These are phyloP conservation scores for Ustilago trichophora DNA, from an alignment of 1,284 basidiomycete species.

Conservation along the genomic window DNA sequence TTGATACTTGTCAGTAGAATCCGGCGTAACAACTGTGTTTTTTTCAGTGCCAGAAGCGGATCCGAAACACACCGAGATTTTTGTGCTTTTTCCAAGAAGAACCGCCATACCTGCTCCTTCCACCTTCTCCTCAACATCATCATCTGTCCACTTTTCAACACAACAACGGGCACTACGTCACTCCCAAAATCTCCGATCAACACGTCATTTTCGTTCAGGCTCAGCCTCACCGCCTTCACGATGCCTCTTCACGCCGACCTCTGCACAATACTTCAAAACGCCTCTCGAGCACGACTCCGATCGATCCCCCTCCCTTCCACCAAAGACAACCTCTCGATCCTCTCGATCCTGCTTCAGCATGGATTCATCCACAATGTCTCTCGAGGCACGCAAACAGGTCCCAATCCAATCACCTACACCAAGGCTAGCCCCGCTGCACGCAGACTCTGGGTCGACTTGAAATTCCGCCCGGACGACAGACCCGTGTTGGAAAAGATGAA, in stretches of 20 bases:
- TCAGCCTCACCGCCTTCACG: no score
- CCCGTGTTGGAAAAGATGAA: conserved; percentile 80
- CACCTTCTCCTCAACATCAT: not conserved
- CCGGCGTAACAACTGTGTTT: no score
- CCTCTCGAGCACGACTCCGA: conserved; percentile 81
- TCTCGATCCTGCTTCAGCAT: conserved; percentile 82
- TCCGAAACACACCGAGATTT: conserved; percentile 27
- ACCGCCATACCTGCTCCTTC: conserved; percentile 1
- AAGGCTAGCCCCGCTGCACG: conserved; percentile 66
- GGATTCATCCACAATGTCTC: conserved; percentile 84
- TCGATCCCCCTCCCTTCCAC: conserved; percentile 79
- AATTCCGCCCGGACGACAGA: conserved; percentile 80
- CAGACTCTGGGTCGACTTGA: conserved; percentile 84
- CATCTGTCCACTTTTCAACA: not conserved
- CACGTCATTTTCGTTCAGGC: no score
- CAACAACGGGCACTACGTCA: no score
- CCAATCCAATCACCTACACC: conserved; percentile 75
- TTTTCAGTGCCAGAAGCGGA: no score
- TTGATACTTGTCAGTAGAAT: no score
- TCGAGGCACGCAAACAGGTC: conserved; percentile 77
- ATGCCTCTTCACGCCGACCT: conserved; percentile 75
- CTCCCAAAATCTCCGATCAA: no score
- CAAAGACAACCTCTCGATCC: conserved; percentile 82
- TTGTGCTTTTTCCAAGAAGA: conserved; percentile 21
- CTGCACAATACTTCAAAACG: conserved; percentile 85